Evolutionary conservation across 2,329 filamentous ascomycete species (phyloP).

Genomic region (Microsporum canis): DNA sequence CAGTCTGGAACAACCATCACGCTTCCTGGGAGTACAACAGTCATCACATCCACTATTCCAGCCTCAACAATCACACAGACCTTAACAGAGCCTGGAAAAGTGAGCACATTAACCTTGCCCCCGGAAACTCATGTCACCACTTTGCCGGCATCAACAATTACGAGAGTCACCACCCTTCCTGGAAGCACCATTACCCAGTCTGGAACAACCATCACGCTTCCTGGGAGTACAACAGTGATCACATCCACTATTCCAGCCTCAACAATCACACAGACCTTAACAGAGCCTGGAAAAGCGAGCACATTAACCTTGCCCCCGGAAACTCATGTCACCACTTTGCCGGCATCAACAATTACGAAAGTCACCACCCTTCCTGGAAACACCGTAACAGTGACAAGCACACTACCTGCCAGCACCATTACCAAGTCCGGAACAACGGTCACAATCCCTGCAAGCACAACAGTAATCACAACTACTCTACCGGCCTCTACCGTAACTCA

Average conservation of each 20-base stretch:
- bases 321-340: constrained; percentile 7
- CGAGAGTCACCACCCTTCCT: background rate
- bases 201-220: constrained; percentile 13
- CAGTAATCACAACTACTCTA: constrained; percentile 14
- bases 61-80: background rate
- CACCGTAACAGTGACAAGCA: constrained; percentile 12
- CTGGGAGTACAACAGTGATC: constrained; percentile 12
- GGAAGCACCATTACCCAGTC: constrained; percentile 10
- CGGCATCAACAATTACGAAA: constrained; percentile 4
- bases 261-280: background rate
- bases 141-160: constrained; percentile 8
- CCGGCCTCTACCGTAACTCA: background rate
- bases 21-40: constrained; percentile 13
- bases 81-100: background rate
- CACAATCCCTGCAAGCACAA: constrained; percentile 11
- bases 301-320: constrained; percentile 3
- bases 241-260: constrained; percentile 9
- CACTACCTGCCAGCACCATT: constrained; percentile 15
- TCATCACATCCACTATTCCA: constrained; percentile 11
- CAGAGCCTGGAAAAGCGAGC: background rate
- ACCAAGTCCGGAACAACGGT: constrained; percentile 11
- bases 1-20: constrained; percentile 10
- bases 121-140: constrained; percentile 4
- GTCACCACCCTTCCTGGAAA: background rate
- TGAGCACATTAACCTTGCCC: background rate